These are phyloP conservation scores for Coprinopsis strossmayeri DNA, from an alignment of 768 basidiomycete genomes.

Conservation along the genomic window DNA sequence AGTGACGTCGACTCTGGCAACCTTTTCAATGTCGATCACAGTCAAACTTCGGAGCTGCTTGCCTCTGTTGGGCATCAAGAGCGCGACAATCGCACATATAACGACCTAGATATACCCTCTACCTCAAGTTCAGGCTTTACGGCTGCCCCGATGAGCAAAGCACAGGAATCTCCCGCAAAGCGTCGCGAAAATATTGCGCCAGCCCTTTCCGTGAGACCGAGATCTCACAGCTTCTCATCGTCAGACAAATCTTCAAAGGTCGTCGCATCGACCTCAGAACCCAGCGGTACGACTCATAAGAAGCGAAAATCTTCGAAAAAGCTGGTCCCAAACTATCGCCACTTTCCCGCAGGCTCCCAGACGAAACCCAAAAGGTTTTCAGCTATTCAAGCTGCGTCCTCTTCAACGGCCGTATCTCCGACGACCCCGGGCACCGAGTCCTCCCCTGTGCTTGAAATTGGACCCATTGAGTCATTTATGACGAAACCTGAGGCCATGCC, in stretches of 20 bases:
- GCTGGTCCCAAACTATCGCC: conserved; percentile 26
- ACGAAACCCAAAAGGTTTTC: conserved; percentile 20
- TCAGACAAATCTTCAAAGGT: conserved; percentile 6
- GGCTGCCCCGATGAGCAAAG: too few species aligned
- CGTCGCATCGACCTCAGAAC: conserved; percentile 6
- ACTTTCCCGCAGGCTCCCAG: conserved; percentile 25
- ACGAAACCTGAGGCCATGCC: conserved; percentile 6
- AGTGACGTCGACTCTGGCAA: background rate
- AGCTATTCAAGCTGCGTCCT: conserved; percentile 6
- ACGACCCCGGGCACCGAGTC: too few species aligned
- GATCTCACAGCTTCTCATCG: background rate
- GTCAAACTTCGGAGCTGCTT: background rate
- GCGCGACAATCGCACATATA: background rate
- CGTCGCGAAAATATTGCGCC: too few species aligned
- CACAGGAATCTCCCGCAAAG: too few species aligned
- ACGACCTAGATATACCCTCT: background rate
- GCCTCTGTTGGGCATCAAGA: background rate
- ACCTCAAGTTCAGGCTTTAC: background rate
- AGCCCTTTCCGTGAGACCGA: too few species aligned
- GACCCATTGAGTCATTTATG: conserved; percentile 13
- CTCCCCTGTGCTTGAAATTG: too few species aligned
- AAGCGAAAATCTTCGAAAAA: conserved; percentile 8
- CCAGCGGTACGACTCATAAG: conserved; percentile 9
- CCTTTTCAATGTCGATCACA: background rate
- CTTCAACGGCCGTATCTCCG: too few species aligned